phyloP scores from a whole-genome alignment of 345 rosid species.

The Cardamine occulta region DNA sequence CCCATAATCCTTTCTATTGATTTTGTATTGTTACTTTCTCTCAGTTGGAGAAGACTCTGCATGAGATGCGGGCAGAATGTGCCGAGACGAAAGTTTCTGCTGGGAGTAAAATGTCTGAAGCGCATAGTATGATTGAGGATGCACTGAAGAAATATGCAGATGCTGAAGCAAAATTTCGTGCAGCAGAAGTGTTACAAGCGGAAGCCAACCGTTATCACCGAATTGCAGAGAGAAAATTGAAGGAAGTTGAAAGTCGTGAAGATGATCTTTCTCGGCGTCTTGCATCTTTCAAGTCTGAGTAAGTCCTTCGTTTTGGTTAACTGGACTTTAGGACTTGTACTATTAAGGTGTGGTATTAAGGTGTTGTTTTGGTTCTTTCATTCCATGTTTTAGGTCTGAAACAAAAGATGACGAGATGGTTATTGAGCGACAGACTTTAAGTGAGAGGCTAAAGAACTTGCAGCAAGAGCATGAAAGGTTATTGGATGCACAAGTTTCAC shows the following conservation, averaged over 20 bases:
- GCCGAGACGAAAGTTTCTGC: slow-evolving; percentile 80
- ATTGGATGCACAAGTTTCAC: slow-evolving; percentile 70
- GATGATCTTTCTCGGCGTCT: slow-evolving; percentile 72
- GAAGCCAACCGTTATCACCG: slow-evolving; percentile 71
- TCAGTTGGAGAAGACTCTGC: slow-evolving; percentile 91
- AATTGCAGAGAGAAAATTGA: slow-evolving; percentile 83
- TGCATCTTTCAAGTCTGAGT: slow-evolving; percentile 65
- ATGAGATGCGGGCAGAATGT: slow-evolving; percentile 92
- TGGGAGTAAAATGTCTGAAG: slow-evolving; percentile 50
- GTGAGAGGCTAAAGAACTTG: slow-evolving; percentile 74
- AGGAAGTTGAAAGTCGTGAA: slow-evolving; percentile 82
- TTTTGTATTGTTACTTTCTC: too few species aligned
- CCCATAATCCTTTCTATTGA: too few species aligned
- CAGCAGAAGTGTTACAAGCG: slow-evolving; percentile 74
- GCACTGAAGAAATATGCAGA: slow-evolving; percentile 67
- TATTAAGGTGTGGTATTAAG: too few species aligned
- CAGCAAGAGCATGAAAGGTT: slow-evolving; percentile 81
- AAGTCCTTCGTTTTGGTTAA: too few species aligned
- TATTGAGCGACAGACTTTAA: slow-evolving; percentile 66
- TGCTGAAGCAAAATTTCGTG: slow-evolving; percentile 65
- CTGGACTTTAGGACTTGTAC: too few species aligned
- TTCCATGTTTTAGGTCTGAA: too few species aligned
- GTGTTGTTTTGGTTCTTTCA: too few species aligned
- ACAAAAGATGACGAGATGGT: slow-evolving; percentile 71
- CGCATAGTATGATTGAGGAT: slow-evolving; percentile 64